Base-by-base conservation (phyloP, 2,329 filamentous ascomycete species). In the Aspergillus vadensis region DNA sequence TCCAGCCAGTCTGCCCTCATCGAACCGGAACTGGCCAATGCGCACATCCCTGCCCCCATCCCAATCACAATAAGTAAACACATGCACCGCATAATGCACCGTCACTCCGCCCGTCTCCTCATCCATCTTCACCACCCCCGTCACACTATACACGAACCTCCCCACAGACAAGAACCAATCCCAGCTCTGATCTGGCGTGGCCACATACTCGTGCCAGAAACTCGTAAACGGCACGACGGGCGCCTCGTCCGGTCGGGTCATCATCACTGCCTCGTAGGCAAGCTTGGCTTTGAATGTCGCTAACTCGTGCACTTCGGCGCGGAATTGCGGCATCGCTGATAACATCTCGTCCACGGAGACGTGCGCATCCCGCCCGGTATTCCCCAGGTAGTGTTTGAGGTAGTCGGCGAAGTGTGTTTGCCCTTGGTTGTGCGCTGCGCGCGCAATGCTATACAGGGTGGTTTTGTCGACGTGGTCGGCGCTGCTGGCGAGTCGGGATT, bases 101-200 rank as follows among this genome's bases (percentile, higher is more conserved):
- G 38, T 38, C 3, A 39, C 25, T 15, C 27, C 9, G 2, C n/a
- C n/a, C 1, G 17, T 27, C 15, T 19, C n/a, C 25, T 52, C 27
- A 6, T 39, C 39, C 27, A 58, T 12, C 5, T 17, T 39, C 25
- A 55, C 53, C 10, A 49, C 49, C 9, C 56, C 56, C 2, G 48
- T 54, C 15, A 58, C 49, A 23, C 56, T 58, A 19, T 53, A 58
- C 7, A 30, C 19, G 56, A 44, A 58, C 7, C 49, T 15, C 2
- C 47, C 56, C 27, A 58, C 17, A 1, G 49, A 39, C 8, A 58
- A 41, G 19, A 38, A 53, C 56, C 56, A 58, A 17, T 58, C 56
- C 56, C 56, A 58, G 39, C 49, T 52, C 41, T 58, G 32, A 12
- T 58, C 56, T n/a, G 38, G 23, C 25, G 49, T 53, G n/a, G 49